Evolutionary conservation across 768 basidiomycete species (phyloP).

Genomic region (Pholiota conissans): DNA sequence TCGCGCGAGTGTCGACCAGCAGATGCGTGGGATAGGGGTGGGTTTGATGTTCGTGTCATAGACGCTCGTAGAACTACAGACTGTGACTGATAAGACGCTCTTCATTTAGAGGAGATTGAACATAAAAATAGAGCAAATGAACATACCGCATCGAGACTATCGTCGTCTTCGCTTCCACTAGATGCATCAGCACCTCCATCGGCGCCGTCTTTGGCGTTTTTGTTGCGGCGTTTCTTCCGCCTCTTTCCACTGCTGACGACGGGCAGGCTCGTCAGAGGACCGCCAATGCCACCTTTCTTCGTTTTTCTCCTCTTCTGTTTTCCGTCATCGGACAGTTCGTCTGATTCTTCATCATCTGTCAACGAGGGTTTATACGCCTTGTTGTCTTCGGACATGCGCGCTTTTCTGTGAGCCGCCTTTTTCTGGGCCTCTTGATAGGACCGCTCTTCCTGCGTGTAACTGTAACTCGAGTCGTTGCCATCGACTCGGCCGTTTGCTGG

Average conservation of each 20-base stretch:
- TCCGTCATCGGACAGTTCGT: conserved; percentile 53
- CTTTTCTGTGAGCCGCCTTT: conserved; percentile 42
- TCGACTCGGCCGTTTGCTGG: conserved; percentile 35
- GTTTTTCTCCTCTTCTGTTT: conserved; percentile 58
- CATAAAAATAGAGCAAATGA: not conserved
- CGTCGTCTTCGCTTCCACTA: conserved; percentile 42
- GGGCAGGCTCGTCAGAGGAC: conserved; percentile 66
- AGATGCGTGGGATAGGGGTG: conserved; percentile 35
- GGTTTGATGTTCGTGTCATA: conserved; percentile 21
- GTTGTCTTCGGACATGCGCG: conserved; percentile 73
- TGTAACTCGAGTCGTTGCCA: conserved; percentile 59
- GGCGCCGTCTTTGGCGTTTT: conserved; percentile 23
- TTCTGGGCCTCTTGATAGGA: conserved; percentile 49
- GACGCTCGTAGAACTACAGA: conserved; percentile 38
- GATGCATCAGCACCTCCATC: conserved; percentile 47
- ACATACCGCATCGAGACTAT: conserved; percentile 13
- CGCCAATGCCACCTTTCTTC: conserved; percentile 51
- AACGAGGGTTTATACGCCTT: conserved; percentile 74
- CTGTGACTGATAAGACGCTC: conserved; percentile 24
- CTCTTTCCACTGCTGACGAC: conserved; percentile 67
- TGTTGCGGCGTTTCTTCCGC: conserved; percentile 47
- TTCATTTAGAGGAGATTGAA: conserved; percentile 20
- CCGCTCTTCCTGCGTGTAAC: conserved; percentile 76
- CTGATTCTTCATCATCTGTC: conserved; percentile 69
- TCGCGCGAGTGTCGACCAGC: conserved; percentile 41